Base-by-base conservation (phyloP, 345 rosid species). In the Kandelia obovata region DNA sequence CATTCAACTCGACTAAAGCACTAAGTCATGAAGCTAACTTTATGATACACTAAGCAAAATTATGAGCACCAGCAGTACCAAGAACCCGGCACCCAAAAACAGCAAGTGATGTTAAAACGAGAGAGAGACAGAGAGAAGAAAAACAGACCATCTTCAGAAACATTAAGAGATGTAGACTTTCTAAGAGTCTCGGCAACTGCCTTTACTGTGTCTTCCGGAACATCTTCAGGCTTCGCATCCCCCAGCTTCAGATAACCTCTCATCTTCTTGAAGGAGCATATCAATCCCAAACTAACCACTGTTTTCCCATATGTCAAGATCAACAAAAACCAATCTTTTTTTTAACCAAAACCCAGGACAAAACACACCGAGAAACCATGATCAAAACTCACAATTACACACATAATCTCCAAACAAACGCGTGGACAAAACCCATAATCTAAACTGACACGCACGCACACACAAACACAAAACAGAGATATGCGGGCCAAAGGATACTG, bases 231-330 rank as follows among this genome's bases (percentile, higher is more conserved):
- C 88, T 85, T 92, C 11, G 78, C 69, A 74, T 82, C 82, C 43
- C 67, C 82, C 80, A 95, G 76, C 61, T 87, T 84, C 72, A 95
- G 86, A 87, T 90, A 87, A 47, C 74, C 81, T 76, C 85, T 90
- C 99, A 95, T 95, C 86, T 86, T 91, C 78, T 88, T 81, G 61
- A 95, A 95, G 26, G 97, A 86, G 60, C 99, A 95, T 69, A 95
- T 92, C 87, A 95, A 85, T 55, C 89, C 90, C 86, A 95, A 80
- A 70, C 85, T 85, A 30, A 88, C 91, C 97, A 92, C 98, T 95
- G 21, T 75, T 65, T 61, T 6, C 65, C 20, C 8, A 13, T 15
- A 43, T 72, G 85, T 84, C 67, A 86, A 86, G 86, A 49, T 37
- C 62, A 64, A 77, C 78, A 69, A 56, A 58, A 3, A 26, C 35